Evolutionary conservation across 768 basidiomycete genomes (phyloP).

Genomic region (Boletus huronensis): DNA sequence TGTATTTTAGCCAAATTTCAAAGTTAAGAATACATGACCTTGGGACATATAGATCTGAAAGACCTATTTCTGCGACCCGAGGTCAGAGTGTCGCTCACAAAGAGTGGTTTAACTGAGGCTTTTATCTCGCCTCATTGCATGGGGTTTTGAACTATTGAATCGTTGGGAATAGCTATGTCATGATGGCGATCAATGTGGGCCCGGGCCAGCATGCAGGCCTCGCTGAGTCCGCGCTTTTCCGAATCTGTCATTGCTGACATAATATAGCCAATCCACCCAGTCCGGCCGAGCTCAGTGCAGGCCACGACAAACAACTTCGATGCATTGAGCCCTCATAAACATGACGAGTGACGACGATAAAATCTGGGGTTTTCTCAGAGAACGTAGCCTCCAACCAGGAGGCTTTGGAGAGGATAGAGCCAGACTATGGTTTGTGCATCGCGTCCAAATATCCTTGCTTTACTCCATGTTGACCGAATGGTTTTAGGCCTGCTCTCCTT

Average conservation of each 20-base stretch:
- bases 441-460: constrained; percentile 2
- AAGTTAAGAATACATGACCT: too few relatives aligned
- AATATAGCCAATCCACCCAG: constrained; percentile 4
- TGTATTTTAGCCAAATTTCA: not conserved
- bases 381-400: constrained; percentile 50
- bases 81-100: not conserved
- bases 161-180: too few relatives aligned
- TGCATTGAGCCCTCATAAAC: constrained; percentile 21
- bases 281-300: not conserved
- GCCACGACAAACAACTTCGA: not conserved
- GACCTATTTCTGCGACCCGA: not conserved
- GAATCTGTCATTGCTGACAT: constrained; percentile 20
- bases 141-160: not conserved
- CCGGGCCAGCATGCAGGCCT: not conserved
- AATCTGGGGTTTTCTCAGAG: constrained; percentile 47
- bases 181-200: not conserved
- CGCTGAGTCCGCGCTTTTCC: not conserved
- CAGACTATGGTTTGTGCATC: constrained; percentile 50
- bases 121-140: not conserved
- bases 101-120: not conserved
- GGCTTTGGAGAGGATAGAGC: constrained; percentile 60
- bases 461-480: constrained; percentile 19
- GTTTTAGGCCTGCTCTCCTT: constrained; percentile 27
- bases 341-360: constrained; percentile 22
- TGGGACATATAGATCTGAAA: too few relatives aligned